Evolutionary conservation across 495 filamentous ascomycete species (phyloP).

Genomic region (Penicillium subrubescens): DNA sequence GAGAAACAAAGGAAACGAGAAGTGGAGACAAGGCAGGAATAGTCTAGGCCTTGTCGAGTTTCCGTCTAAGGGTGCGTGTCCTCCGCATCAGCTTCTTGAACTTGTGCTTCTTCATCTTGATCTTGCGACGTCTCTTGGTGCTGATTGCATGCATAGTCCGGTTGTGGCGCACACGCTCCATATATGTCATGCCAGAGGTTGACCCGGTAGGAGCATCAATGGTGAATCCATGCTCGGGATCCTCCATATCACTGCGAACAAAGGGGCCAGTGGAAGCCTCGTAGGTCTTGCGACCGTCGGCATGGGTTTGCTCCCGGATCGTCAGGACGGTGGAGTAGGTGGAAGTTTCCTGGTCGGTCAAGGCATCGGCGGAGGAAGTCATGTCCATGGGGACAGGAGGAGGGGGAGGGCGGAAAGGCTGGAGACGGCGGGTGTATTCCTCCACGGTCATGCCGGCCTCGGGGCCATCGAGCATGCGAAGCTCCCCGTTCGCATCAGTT

Average conservation of each 20-base stretch:
- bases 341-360: slow-evolving; percentile 42
- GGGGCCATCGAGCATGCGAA: slow-evolving; percentile 47
- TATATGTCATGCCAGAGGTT: slow-evolving; percentile 39
- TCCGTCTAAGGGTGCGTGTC: slow-evolving; percentile 87
- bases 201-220: slow-evolving; percentile 36
- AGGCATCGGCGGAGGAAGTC: slow-evolving; percentile 19
- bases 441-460: slow-evolving; percentile 50
- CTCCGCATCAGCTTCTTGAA: slow-evolving; percentile 97
- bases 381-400: slow-evolving; percentile 60
- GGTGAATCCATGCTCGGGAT: slow-evolving; percentile 33
- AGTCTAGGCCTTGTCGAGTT: slow-evolving; percentile 65
- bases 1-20: slow-evolving; percentile 14
- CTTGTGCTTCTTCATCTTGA: slow-evolving; percentile 99
- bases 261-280: slow-evolving; percentile 50
- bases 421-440: slow-evolving; percentile 59
- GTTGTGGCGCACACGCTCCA: slow-evolving; percentile 44
- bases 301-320: slow-evolving; percentile 73
- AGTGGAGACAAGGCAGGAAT: not conserved
- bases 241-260: slow-evolving; percentile 41
- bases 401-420: slow-evolving; percentile 79
- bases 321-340: slow-evolving; percentile 80
- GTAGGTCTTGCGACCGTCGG: slow-evolving; percentile 68
- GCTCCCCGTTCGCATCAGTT: slow-evolving; percentile 49
- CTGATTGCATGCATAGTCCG: slow-evolving; percentile 66
- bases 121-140: slow-evolving; percentile 81